Evolutionary conservation across 129 eudicot species (phyloP), one percentile per base, ranked within the genome.

Genomic region (Artemisia annua): DNA sequence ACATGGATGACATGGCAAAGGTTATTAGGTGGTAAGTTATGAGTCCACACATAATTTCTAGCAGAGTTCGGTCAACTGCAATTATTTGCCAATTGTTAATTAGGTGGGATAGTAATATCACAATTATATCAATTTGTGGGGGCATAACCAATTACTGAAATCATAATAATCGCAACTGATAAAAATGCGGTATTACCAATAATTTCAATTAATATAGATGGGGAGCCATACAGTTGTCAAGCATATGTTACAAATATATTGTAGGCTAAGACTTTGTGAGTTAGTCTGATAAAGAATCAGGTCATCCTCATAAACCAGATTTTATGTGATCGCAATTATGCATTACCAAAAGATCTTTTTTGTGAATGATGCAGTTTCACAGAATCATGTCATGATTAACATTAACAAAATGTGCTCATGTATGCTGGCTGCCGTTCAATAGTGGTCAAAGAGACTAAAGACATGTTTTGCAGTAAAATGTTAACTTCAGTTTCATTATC

Each of bases 71-170:
- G 70, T 43, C 70, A 65, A n/a, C 12, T 65, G 54, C n/a, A 17
- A 65, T 39, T 9, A 65, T 65, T 44, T 28, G 68, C 12, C 68
- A 63, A 15, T 7, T 19, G 26, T 67, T 22, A 22, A 48, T 13
- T 67, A 15, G 72, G 72, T 67, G 35, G 35, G 20, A 69, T n/a
- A 69, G 48, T 52, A 69, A 69, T 39, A 7, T 26, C 11, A 46
- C 48, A 63, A 16, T 30, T 63, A 30, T 32, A 10, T 63, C 48
- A 7, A 64, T 50, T 64, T 17, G 52, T 39, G 30, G 70, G 3
- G 22, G 18, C 44, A 1, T 5, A 60, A 20, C 16, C 56, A 3
- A 0, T 35, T 35, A 35, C 6, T 35, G 43, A 35, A 35, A 51
- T 51, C 4, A 11, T 51, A 2, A 64, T 43, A 16, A 17, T 17